Percentiles rank a stretch among this genome's conserved stretches.
These are phyloP conservation scores for Ambrosiella beaveri DNA, from an alignment of 2,329 filamentous ascomycete species.

Conservation along the genomic window DNA sequence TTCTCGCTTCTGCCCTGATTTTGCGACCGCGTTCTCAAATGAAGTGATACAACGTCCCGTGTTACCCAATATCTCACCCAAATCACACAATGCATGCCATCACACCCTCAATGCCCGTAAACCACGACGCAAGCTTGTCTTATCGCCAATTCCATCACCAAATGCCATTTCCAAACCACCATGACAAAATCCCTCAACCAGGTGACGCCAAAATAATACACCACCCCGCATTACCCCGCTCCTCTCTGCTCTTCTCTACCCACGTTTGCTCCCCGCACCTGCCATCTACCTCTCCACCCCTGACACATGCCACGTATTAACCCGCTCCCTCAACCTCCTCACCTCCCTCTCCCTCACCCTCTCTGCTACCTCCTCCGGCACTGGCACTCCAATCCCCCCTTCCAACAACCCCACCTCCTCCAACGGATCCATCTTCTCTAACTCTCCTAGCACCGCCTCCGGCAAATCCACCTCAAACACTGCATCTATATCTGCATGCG, in stretches of 20 bases:
- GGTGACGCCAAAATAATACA: no score
- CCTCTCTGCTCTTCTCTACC: neutral
- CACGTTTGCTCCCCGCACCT: neutral
- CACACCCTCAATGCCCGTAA: neutral
- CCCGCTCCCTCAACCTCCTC: neutral
- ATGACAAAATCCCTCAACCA: neutral
- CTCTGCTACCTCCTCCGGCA: neutral
- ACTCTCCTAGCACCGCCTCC: constrained; percentile 20
- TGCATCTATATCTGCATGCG: constrained; percentile 41
- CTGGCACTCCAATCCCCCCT: constrained; percentile 18
- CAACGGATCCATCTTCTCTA: constrained; percentile 21
- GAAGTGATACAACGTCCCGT: neutral
- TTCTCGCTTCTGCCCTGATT: no score
- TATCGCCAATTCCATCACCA: neutral
- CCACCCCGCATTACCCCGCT: neutral
- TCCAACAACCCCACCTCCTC: constrained; percentile 21
- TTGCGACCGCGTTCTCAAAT: neutral
- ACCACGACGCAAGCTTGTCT: neutral
- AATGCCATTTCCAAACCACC: no score
- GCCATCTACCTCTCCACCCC: neutral
- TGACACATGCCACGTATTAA: constrained; percentile 5
- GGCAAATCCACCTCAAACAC: constrained; percentile 45
- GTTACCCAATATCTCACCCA: neutral
- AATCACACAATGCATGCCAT: neutral
- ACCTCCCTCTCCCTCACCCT: neutral